Percentiles rank a stretch among this genome's conserved stretches.
Conservation (phyloP, 208 protist species). For the Wallacemonas collosoma region DNA sequence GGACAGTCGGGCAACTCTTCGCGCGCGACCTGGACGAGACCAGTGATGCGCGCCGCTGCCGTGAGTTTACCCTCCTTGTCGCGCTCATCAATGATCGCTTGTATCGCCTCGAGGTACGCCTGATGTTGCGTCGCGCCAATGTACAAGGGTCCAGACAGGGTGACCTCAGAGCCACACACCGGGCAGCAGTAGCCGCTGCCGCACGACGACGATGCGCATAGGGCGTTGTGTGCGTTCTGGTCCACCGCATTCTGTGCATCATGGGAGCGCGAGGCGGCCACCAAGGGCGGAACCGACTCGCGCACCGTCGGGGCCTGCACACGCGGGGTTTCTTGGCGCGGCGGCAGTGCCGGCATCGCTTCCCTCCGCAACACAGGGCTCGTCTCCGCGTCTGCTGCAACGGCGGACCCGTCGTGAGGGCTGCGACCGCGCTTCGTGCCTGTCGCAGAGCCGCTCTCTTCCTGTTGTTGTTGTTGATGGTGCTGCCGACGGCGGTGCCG, state of each 20-base stretch:
- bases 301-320: slow-evolving; percentile 11
- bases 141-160: slow-evolving; percentile 95
- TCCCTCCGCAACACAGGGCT: background rate
- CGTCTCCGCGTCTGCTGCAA: background rate
- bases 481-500: slow-evolving; percentile 12
- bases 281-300: background rate
- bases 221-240: no score
- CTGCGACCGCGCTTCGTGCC: slow-evolving; percentile 9
- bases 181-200: slow-evolving; percentile 36
- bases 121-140: slow-evolving; percentile 85
- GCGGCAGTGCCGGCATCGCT: slow-evolving; percentile 6
- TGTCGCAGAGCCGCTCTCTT: background rate
- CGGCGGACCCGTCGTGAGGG: background rate
- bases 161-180: slow-evolving; percentile 80
- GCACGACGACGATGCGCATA: no score
- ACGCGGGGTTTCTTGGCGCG: slow-evolving; percentile 14
- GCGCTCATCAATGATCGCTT: slow-evolving; percentile 72
- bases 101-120: slow-evolving; percentile 72
- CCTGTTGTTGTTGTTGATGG: slow-evolving; percentile 6
- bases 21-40: slow-evolving; percentile 74
- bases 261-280: background rate
- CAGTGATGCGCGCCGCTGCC: slow-evolving; percentile 72
- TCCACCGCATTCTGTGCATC: no score
- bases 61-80: slow-evolving; percentile 55
- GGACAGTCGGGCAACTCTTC: slow-evolving; percentile 91